phyloP scores from a whole-genome alignment of 1,139 yeast genomes.

The Taiozyma sp. region DNA sequence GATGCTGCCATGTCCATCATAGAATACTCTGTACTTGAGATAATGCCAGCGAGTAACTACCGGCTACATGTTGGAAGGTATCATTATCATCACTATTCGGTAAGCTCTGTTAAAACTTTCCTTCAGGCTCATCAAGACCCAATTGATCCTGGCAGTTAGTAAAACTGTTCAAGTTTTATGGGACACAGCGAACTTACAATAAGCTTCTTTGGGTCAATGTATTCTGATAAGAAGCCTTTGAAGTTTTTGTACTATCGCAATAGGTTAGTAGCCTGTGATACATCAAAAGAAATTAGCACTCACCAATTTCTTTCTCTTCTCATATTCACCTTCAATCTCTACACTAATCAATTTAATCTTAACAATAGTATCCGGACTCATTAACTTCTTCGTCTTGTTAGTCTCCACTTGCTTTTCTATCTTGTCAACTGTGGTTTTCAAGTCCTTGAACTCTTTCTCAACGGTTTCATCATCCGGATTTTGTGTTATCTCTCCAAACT shows the following conservation, averaged over 20 bases:
- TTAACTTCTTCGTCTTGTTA: constrained; percentile 7
- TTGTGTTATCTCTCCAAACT: constrained; percentile 5
- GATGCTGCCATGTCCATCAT: not conserved
- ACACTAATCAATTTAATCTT: constrained; percentile 2
- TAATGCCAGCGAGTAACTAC: not conserved
- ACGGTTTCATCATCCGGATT: constrained; percentile 15
- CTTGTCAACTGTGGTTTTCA: constrained; percentile 11
- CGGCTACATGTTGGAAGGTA: not conserved
- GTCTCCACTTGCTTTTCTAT: constrained; percentile 9
- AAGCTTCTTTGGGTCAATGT: constrained; percentile 14
- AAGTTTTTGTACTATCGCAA: constrained; percentile 12
- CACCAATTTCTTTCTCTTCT: constrained; percentile 11
- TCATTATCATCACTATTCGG: not conserved
- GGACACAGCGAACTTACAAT: constrained; percentile 9
- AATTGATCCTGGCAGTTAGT: constrained; percentile 9
- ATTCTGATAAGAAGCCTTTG: constrained; percentile 16
- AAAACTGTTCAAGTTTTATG: not conserved
- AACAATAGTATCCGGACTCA: constrained; percentile 9
- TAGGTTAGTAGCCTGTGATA: not conserved
- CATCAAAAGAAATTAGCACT: not conserved
- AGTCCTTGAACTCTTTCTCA: constrained; percentile 9
- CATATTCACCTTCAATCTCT: constrained; percentile 8
- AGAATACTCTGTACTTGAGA: no score
- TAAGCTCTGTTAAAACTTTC: not conserved
- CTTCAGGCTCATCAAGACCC: constrained; percentile 16